phyloP scores from a whole-genome alignment of 2,329 filamentous ascomycete genomes.

The Graphiopsis chlorocephala region DNA sequence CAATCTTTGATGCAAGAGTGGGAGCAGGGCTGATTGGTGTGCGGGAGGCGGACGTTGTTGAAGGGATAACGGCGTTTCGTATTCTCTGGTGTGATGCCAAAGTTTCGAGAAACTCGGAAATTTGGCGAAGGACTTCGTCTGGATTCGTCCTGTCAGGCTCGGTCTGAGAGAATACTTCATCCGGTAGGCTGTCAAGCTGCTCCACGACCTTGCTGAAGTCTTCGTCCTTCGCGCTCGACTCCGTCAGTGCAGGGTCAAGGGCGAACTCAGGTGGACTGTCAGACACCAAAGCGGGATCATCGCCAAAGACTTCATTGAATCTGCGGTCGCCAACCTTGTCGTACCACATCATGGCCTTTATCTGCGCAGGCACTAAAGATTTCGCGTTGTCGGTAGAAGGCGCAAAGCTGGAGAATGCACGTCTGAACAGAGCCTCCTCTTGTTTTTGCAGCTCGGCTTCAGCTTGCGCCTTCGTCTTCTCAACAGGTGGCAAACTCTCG shows the following conservation, averaged over 20 bases:
- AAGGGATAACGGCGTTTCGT: constrained; percentile 66
- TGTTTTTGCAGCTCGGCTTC: constrained; percentile 51
- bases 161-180: constrained; percentile 19
- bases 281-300: constrained; percentile 44
- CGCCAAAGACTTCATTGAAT: constrained; percentile 63
- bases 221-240: constrained; percentile 36
- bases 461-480: constrained; percentile 22
- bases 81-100: constrained; percentile 76
- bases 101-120: constrained; percentile 73
- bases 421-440: constrained; percentile 71
- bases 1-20: constrained; percentile 52
- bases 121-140: constrained; percentile 61
- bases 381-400: constrained; percentile 71
- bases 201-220: constrained; percentile 30
- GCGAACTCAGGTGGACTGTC: constrained; percentile 35
- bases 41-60: constrained; percentile 31
- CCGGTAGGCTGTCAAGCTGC: constrained; percentile 22
- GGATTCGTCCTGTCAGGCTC: constrained; percentile 36
- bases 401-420: constrained; percentile 77
- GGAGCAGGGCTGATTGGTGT: constrained; percentile 59
- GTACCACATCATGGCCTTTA: constrained; percentile 73
- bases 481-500: constrained; percentile 45
- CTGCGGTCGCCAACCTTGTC: constrained; percentile 64
- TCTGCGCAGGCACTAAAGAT: constrained; percentile 65
- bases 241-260: constrained; percentile 35